Evolutionary conservation across 192 early-diverging fungal species (phyloP).

Genomic region (Jimgerdemannia lactiflua): DNA sequence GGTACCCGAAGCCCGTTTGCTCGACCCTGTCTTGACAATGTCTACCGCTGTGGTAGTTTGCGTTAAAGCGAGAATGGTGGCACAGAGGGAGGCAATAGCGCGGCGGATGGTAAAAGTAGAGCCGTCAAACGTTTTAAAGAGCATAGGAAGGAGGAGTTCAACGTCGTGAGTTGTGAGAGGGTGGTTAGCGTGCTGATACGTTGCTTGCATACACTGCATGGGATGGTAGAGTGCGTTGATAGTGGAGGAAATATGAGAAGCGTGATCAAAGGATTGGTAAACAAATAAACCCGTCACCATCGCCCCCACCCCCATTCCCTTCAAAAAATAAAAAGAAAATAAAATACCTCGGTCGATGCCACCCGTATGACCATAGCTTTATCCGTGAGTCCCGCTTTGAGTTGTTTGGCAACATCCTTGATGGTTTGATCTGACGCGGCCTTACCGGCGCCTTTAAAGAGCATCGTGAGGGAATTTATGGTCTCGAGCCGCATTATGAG

Average conservation of each 20-base stretch:
- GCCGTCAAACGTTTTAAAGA: slow-evolving; percentile 51
- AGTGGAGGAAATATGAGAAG: neutral
- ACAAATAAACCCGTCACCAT: neutral
- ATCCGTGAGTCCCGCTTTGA: slow-evolving; percentile 64
- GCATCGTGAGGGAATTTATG: slow-evolving; percentile 54
- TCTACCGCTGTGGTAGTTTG: slow-evolving; percentile 38
- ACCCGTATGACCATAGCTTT: slow-evolving; percentile 67
- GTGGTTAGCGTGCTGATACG: slow-evolving; percentile 25
- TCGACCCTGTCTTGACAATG: slow-evolving; percentile 13
- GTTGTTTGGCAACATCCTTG: slow-evolving; percentile 70
- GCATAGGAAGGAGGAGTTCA: slow-evolving; percentile 41
- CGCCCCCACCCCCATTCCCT: neutral
- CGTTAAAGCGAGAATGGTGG: slow-evolving; percentile 49
- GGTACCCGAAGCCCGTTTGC: neutral
- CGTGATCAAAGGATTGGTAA: neutral
- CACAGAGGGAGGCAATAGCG: slow-evolving; percentile 45
- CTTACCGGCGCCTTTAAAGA: slow-evolving; percentile 74
- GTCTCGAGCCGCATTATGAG: slow-evolving; percentile 67
- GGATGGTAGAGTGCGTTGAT: neutral
- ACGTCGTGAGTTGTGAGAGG: slow-evolving; percentile 51
- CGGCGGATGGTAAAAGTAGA: slow-evolving; percentile 45
- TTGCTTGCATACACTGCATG: slow-evolving; percentile 30
- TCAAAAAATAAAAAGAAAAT: neutral
- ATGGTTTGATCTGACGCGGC: slow-evolving; percentile 62
- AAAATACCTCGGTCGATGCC: slow-evolving; percentile 61